phyloP scores from a whole-genome alignment of 345 rosid genomes.

The Brassica carinata region DNA sequence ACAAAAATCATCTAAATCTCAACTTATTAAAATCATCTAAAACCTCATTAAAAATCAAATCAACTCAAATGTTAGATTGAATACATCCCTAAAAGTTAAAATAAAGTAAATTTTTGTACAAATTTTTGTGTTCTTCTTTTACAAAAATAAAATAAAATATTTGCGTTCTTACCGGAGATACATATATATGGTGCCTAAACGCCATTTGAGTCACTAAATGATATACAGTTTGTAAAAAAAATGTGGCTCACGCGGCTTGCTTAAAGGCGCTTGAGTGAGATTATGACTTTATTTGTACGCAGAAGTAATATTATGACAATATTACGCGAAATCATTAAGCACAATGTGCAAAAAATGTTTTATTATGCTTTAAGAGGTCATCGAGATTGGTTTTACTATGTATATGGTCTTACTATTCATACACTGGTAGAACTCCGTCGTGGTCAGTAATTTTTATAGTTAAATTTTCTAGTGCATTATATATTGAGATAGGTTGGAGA shows the following conservation, averaged over 20 bases:
- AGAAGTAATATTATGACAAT: background rate
- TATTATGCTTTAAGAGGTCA: background rate
- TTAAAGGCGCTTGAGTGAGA: conserved; percentile 15
- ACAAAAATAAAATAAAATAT: too few relatives aligned
- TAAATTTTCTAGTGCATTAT: background rate
- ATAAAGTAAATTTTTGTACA: background rate
- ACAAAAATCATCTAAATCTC: too few relatives aligned
- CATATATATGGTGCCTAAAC: conserved; percentile 7
- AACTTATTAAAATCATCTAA: too few relatives aligned
- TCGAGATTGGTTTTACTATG: background rate
- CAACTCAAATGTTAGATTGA: too few relatives aligned
- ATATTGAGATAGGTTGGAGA: background rate
- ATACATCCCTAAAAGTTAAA: background rate
- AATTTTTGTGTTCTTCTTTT: conserved; percentile 8
- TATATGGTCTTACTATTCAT: background rate
- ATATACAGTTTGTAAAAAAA: background rate
- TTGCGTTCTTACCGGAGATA: conserved; percentile 11
- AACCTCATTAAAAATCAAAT: too few relatives aligned
- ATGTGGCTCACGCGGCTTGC: conserved; percentile 19
- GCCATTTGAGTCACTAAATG: background rate
- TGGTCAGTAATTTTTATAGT: background rate
- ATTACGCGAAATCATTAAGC: conserved; percentile 4
- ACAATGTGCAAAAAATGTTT: background rate
- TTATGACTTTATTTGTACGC: conserved; percentile 3
- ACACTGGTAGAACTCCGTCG: background rate